phyloP scores from a whole-genome alignment of 2,329 filamentous ascomycete species.

The Teratosphaeria gauchensis region DNA sequence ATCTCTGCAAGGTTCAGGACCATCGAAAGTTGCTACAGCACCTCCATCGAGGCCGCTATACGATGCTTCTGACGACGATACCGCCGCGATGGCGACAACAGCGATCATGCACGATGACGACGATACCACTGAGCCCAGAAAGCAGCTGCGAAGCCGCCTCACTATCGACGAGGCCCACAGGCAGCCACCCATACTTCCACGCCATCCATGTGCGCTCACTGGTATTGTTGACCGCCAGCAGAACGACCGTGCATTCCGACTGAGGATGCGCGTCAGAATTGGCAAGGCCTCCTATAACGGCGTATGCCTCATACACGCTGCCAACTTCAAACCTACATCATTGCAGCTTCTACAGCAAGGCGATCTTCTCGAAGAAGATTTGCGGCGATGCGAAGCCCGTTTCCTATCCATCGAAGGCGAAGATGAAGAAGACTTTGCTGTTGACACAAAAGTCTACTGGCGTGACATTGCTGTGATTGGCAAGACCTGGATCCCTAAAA shows the following conservation, averaged over 20 bases:
- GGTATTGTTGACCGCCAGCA: background rate
- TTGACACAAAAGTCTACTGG: background rate
- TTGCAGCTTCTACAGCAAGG: background rate
- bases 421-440: background rate
- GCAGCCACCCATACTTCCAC: background rate
- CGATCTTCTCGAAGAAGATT: background rate
- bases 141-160: background rate
- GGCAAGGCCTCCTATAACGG: background rate
- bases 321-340: background rate
- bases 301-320: background rate
- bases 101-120: background rate
- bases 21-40: background rate
- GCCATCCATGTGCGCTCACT: background rate
- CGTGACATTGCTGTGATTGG: background rate
- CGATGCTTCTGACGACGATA: background rate
- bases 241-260: background rate
- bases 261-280: background rate
- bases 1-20: background rate
- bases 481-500: background rate
- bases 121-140: background rate
- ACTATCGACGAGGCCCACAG: background rate
- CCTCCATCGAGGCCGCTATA: background rate
- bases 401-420: background rate
- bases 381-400: background rate
- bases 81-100: background rate